A percentile compares a stretch with the other conserved stretches of the same genome.
Evolutionary conservation across 352 stramenopile species (phyloP).

Genomic region (Globisporangium carolinianum): DNA sequence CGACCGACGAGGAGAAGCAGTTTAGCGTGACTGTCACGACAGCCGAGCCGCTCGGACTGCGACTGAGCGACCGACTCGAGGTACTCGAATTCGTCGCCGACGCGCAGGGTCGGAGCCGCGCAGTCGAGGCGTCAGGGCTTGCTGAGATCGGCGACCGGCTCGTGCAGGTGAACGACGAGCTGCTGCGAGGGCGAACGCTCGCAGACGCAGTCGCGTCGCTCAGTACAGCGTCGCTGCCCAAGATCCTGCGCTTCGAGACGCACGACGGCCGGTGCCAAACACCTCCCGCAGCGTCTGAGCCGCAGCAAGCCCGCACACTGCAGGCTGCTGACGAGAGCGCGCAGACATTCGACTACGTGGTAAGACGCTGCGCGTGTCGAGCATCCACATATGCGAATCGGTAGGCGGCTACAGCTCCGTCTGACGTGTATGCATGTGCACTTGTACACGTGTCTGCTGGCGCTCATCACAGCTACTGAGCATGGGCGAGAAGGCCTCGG

Average conservation of each 20-base stretch:
- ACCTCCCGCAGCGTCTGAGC: background rate
- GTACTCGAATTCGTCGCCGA: slow-evolving; percentile 63
- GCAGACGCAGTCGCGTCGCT: slow-evolving; percentile 33
- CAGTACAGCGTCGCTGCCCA: slow-evolving; percentile 28
- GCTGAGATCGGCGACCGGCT: slow-evolving; percentile 67
- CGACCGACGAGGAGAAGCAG: slow-evolving; percentile 26
- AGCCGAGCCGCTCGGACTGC: slow-evolving; percentile 42
- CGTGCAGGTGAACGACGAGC: slow-evolving; percentile 46
- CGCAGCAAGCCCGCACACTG: too few species aligned
- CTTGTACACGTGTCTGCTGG: too few species aligned
- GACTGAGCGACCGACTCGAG: slow-evolving; percentile 50
- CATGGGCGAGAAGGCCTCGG: slow-evolving; percentile 28
- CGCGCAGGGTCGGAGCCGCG: slow-evolving; percentile 37
- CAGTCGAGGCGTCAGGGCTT: slow-evolving; percentile 52
- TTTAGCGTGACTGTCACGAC: slow-evolving; percentile 36
- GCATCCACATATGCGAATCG: too few species aligned
- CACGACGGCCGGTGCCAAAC: slow-evolving; percentile 33
- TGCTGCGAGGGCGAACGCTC: slow-evolving; percentile 26
- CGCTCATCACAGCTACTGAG: slow-evolving; percentile 28
- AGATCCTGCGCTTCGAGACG: slow-evolving; percentile 52
- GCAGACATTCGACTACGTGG: background rate
- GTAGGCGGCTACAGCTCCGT: too few species aligned
- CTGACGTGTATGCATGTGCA: too few species aligned
- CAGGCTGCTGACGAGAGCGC: background rate
- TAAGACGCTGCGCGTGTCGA: background rate